Evolutionary conservation across 2,329 filamentous ascomycete genomes (phyloP), one percentile per base, ranked within the genome.

Genomic region (Claviceps paspali): DNA sequence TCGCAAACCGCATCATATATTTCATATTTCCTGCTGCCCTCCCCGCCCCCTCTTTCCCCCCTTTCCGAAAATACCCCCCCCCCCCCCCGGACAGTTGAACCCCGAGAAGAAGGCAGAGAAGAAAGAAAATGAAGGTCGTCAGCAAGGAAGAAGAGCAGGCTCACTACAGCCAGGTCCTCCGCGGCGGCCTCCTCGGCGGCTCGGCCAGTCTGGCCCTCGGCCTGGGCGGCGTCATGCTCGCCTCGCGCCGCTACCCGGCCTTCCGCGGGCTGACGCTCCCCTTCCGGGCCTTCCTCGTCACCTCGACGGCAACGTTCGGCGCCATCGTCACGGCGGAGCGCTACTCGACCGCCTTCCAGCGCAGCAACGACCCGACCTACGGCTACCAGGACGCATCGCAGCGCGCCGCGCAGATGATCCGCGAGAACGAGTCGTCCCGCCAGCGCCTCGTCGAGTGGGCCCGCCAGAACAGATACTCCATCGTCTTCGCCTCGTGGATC

Each of bases 241-340:
- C 80, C 15, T 72, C 73, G 36, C 67, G 67, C 43, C 79, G 86
- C 52, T 95, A 81, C 59, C 68, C 76, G 34, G 76, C 76, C 49
- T 83, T 96, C 67, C 77, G 83, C 47, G 62, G 68, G 46, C 77
- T 98, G 43, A 94, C 88, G 0, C 54, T 95, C 1, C 91, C 86
- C 14, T 86, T 98, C 70, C 83, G 85, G 48, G 69, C 84, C 38
- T 98, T 96, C 73, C 75, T 96, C 44, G 73, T 91, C 46, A 80
- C 82, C 31, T 93, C 85, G 7, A 58, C 76, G 9, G 77, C 74
- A 33, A 95, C 91, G 4, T 94, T 94, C 54, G 69, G 76, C 45
- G 79, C 85, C 65, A 95, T 98, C 60, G 76, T 95, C 54, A 69
- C 77, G 42, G 91, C 91, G 45, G 91, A 98, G 51, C 80, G 82